Evolutionary conservation across 805 yeast genomes (phyloP).

Genomic region (Vanderwaltozyma verrucispora): DNA sequence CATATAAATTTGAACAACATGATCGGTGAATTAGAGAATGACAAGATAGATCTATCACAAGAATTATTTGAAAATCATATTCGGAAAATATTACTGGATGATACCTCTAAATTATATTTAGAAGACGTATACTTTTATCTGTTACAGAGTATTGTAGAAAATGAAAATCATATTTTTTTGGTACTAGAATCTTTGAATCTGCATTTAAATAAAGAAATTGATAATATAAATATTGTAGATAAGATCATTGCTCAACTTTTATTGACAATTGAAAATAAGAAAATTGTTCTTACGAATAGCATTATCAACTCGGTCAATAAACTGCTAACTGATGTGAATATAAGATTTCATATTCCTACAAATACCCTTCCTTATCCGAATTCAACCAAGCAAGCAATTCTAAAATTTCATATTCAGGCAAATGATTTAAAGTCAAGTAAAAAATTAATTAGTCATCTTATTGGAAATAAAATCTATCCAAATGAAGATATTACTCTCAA

Average conservation of each 20-base stretch:
- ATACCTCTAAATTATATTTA: constrained; percentile 17
- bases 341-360: constrained; percentile 6
- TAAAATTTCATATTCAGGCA: constrained; percentile 8
- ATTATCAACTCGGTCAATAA: too few relatives aligned
- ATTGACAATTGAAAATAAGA: background rate
- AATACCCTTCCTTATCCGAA: constrained; percentile 9
- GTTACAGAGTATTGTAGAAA: constrained; percentile 14
- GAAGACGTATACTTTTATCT: constrained; percentile 27
- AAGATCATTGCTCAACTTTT: constrained; percentile 1
- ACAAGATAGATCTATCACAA: too few relatives aligned
- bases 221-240: constrained; percentile 14
- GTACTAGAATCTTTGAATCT: constrained; percentile 11
- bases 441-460: constrained; percentile 7
- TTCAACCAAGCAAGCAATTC: constrained; percentile 5
- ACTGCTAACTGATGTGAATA: too few relatives aligned
- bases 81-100: constrained; percentile 2
- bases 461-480: constrained; percentile 9
- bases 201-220: constrained; percentile 13
- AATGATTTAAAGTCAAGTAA: constrained; percentile 10
- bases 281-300: background rate
- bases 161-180: constrained; percentile 6
- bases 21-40: constrained; percentile 1
- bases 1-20: constrained; percentile 2
- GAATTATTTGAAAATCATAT: background rate
- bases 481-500: constrained; percentile 5